These are phyloP conservation scores for Magnaporthiopsis rhizophila DNA, from an alignment of 2,329 filamentous ascomycete species.

Conservation along the genomic window DNA sequence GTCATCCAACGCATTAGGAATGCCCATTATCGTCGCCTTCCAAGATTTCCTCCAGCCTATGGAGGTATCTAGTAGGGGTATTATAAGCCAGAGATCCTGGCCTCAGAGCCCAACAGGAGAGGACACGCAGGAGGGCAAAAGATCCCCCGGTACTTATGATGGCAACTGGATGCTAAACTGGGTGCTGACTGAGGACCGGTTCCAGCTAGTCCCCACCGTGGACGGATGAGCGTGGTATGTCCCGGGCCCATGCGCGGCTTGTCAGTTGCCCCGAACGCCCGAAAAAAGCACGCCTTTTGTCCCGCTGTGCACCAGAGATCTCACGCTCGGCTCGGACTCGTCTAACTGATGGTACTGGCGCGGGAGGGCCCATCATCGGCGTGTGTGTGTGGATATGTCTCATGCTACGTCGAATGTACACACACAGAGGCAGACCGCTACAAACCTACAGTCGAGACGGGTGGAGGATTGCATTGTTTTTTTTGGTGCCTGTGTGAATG, in stretches of 20 bases:
- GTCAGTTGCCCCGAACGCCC: not conserved
- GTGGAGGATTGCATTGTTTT: no score
- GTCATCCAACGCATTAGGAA: not conserved
- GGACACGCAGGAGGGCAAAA: not conserved
- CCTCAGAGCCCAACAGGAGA: not conserved
- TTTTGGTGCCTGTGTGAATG: no score
- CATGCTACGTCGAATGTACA: not conserved
- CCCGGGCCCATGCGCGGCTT: not conserved
- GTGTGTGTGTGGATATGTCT: not conserved
- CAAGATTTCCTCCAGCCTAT: not conserved
- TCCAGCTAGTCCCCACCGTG: not conserved
- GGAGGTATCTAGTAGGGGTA: not conserved
- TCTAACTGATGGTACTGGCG: not conserved
- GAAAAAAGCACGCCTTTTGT: not conserved
- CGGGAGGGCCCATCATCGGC: not conserved
- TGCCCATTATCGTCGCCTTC: not conserved
- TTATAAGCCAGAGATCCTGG: not conserved
- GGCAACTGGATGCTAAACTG: not conserved
- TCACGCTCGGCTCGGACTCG: not conserved
- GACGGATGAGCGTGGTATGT: not conserved
- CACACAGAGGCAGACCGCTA: not conserved
- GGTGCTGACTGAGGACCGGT: not conserved
- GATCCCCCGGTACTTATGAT: not conserved
- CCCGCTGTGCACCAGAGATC: not conserved
- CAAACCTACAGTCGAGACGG: no score